Conservation (phyloP, 805 yeast species). For the Saccharomycopsis lassenensis region DNA sequence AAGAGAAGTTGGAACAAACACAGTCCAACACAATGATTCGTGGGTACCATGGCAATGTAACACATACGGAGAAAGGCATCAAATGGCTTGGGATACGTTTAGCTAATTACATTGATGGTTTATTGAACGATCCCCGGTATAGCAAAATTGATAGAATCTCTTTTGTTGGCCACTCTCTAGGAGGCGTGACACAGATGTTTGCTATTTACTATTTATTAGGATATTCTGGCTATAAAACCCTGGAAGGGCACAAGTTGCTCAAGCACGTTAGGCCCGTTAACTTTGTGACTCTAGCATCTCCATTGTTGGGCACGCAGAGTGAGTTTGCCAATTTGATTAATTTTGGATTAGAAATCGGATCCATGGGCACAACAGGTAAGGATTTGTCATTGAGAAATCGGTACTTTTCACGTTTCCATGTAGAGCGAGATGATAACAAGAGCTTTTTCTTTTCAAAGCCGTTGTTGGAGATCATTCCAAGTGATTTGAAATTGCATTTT, state of each 20-base stretch:
- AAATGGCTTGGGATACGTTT: constrained; percentile 73
- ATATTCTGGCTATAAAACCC: constrained; percentile 20
- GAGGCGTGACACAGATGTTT: constrained; percentile 86
- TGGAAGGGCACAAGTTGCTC: constrained; percentile 5
- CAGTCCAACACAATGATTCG: constrained; percentile 62
- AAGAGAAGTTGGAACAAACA: constrained; percentile 59
- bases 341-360: constrained; percentile 73
- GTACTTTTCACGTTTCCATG: constrained; percentile 20
- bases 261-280: constrained; percentile 43
- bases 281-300: constrained; percentile 78
- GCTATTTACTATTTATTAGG: constrained; percentile 70
- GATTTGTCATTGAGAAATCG: constrained; percentile 61
- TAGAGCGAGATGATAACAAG: constrained; percentile 15
- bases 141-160: constrained; percentile 52
- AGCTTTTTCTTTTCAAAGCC: constrained; percentile 34
- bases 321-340: constrained; percentile 85
- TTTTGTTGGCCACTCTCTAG: constrained; percentile 86
- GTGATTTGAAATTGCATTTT: constrained; percentile 37
- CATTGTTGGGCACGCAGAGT: constrained; percentile 75
- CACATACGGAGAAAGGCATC: constrained; percentile 84
- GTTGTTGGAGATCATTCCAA: constrained; percentile 61
- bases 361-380: constrained; percentile 88
- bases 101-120: constrained; percentile 57
- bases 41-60: constrained; percentile 74
- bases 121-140: constrained; percentile 31